Conservation (phyloP, 2,329 filamentous ascomycete species). For the Pseudocercospora fuligena region DNA sequence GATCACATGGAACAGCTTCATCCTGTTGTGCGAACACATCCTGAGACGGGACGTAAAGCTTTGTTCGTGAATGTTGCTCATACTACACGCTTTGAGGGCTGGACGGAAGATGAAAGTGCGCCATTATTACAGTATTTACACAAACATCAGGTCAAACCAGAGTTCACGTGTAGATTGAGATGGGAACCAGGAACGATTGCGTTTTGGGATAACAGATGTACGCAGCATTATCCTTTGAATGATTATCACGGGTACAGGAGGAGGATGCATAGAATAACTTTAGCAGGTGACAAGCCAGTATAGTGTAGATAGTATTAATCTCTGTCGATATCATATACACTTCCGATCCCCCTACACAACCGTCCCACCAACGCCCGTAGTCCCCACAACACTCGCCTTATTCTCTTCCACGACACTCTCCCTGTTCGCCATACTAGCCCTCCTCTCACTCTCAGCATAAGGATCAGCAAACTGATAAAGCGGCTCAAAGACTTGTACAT, state of each 20-base stretch:
- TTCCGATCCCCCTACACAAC: not conserved
- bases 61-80: constrained; percentile 83
- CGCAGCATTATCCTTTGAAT: constrained; percentile 28
- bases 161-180: constrained; percentile 70
- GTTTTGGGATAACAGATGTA: constrained; percentile 31
- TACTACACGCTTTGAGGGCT: constrained; percentile 77
- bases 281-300: constrained; percentile 22
- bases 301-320: not conserved
- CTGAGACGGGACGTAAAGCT: constrained; percentile 76
- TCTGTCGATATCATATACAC: not conserved
- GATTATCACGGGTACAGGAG: constrained; percentile 23
- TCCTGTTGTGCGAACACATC: constrained; percentile 79
- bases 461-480: constrained; percentile 26
- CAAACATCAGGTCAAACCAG: constrained; percentile 71
- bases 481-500: constrained; percentile 29
- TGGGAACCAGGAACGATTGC: constrained; percentile 25
- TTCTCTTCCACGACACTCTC: not conserved
- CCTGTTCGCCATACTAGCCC: not conserved
- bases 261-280: constrained; percentile 23
- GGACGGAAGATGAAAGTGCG: constrained; percentile 84
- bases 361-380: not conserved
- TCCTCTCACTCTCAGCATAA: constrained; percentile 15
- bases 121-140: constrained; percentile 74
- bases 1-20: constrained; percentile 75
- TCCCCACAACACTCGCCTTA: not conserved